phyloP scores from a whole-genome alignment of 2,329 filamentous ascomycete genomes.

The Coleophoma eucalyptorum region DNA sequence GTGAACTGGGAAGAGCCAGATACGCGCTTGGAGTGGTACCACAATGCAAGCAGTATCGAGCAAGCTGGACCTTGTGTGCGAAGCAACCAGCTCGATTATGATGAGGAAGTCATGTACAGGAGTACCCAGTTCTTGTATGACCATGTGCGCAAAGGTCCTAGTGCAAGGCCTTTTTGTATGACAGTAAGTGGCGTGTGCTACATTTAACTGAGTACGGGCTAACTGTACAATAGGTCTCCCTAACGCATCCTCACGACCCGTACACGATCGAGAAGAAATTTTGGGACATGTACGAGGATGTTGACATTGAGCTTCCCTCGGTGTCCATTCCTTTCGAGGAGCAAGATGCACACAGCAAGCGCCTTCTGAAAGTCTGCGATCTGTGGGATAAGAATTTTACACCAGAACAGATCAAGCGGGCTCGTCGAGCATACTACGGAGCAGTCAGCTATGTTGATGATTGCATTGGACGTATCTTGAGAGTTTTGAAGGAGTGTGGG shows the following conservation, averaged over 20 bases:
- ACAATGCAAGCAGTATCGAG: slow-evolving; percentile 90
- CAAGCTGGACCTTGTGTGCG: slow-evolving; percentile 85
- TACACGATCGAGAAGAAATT: slow-evolving; percentile 93
- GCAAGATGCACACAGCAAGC: slow-evolving; percentile 83
- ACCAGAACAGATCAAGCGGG: slow-evolving; percentile 80
- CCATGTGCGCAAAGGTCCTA: slow-evolving; percentile 75
- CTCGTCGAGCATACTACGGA: slow-evolving; percentile 86
- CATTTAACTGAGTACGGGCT: neutral
- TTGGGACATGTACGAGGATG: slow-evolving; percentile 87
- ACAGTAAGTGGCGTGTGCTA: slow-evolving; percentile 46
- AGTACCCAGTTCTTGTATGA: slow-evolving; percentile 88
- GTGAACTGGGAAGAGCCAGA: slow-evolving; percentile 95
- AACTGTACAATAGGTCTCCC: slow-evolving; percentile 54
- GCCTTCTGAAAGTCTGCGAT: slow-evolving; percentile 81
- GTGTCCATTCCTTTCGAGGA: slow-evolving; percentile 75
- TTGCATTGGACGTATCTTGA: slow-evolving; percentile 79
- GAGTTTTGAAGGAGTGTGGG: slow-evolving; percentile 73
- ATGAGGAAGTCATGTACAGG: slow-evolving; percentile 93
- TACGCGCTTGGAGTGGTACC: slow-evolving; percentile 86
- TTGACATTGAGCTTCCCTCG: slow-evolving; percentile 81
- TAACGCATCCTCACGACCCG: slow-evolving; percentile 92
- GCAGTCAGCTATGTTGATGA: slow-evolving; percentile 93
- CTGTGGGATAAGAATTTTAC: slow-evolving; percentile 80
- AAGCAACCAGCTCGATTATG: slow-evolving; percentile 93
- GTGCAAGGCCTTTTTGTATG: slow-evolving; percentile 76